Evolutionary conservation across 371 early-diverging fungal species (phyloP).

Genomic region (Circinella umbellata): DNA sequence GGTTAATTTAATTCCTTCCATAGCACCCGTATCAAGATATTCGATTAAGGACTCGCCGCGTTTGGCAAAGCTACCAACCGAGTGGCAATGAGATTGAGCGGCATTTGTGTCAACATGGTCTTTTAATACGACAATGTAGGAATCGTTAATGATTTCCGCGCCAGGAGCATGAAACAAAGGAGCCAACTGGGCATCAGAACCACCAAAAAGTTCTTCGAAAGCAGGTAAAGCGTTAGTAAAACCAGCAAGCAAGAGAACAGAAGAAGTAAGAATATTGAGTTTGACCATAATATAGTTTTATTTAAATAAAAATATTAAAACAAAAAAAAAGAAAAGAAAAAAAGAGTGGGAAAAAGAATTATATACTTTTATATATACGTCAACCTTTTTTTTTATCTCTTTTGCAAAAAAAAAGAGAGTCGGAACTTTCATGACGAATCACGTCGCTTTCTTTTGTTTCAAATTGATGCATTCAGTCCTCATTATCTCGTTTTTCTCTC

Average conservation of each 20-base stretch:
- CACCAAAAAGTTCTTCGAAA: not conserved
- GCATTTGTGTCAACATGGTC: conserved; percentile 43
- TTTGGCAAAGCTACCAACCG: conserved; percentile 31
- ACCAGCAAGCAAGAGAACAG: conserved; percentile 22
- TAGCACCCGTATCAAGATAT: conserved; percentile 31
- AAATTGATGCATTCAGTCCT: not conserved
- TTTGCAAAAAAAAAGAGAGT: not conserved
- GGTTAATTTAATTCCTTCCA: conserved; percentile 69
- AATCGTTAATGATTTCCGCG: conserved; percentile 72
- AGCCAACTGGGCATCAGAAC: conserved; percentile 41
- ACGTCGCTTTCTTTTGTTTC: conserved; percentile 3
- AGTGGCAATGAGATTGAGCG: conserved; percentile 35
- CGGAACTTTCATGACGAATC: conserved; percentile 9
- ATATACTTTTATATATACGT: not conserved
- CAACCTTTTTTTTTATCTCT: not conserved
- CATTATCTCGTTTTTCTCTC: too few relatives aligned
- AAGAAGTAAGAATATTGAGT: conserved; percentile 23
- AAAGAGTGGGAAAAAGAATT: not conserved
- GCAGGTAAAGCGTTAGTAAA: conserved; percentile 21
- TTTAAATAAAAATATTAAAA: not conserved
- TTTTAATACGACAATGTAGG: conserved; percentile 88
- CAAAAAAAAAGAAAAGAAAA: not conserved
- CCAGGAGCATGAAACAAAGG: conserved; percentile 69
- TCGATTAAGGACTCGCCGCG: conserved; percentile 11
- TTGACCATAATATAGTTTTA: conserved; percentile 13